Evolutionary conservation across 75 land plant species (phyloP), one percentile per base, ranked within the genome.

Genomic region (Pinus tabuliformis): DNA sequence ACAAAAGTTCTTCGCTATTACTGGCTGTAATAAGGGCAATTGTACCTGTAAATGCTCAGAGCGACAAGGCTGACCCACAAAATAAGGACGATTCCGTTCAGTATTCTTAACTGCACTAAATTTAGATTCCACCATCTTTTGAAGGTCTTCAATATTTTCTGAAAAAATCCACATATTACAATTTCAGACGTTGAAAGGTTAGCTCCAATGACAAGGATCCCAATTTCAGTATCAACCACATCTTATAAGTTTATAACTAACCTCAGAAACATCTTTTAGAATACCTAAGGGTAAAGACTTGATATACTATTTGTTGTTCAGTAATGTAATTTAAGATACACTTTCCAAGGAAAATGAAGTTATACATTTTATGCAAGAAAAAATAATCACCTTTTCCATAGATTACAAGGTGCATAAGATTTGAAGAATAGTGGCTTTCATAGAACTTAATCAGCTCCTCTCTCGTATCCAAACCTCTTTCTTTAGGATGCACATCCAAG

Each of bases 331-430:
- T 9, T 9, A 9, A 49, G 54, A 49, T 49, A 49, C 54, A 49
- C 9, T 49, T 49, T 49, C 54, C 54, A 49, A 49, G 54, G 8
- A 49, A 49, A 49, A 49, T 8, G 12, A 49, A 49, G 54, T 49
- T 8, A 49, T 49, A 9, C 54, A 8, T 8, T 8, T 49, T 49
- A 49, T 49, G 11, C 54, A 68, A 68, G 20, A n/a, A 68, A 39
- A 21, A 39, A 68, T n/a, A 49, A 49, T 49, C 54, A 96, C 99
- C 98, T 86, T 88, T 90, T 14, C 87, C 88, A 91, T 97, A 97
- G 5, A 97, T 84, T 59, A 88, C 95, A 58, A 97, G 90, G 77
- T 91, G 91, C 99, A 97, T 97, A 8, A 90, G 88, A 79, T 94
- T 97, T 59, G 99, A 90, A 36, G 99, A 94, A 81, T 97, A 97